These are phyloP conservation scores for Trametes pubescens DNA, from an alignment of 1,284 basidiomycete species.

Conservation along the genomic window DNA sequence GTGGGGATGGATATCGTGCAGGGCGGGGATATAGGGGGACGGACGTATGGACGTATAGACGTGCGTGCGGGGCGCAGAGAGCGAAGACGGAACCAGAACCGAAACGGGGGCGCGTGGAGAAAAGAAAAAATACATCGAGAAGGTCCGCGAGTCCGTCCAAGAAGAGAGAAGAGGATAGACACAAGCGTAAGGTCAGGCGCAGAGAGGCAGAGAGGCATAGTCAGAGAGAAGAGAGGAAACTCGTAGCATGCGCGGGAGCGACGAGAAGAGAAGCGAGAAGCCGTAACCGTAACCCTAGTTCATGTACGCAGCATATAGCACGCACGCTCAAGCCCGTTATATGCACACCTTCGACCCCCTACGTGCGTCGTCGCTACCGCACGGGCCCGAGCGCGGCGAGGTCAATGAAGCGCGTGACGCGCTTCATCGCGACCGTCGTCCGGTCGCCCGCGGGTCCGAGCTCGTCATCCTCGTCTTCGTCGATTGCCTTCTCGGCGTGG, in stretches of 20 bases:
- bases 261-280: background rate
- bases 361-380: constrained; percentile 10
- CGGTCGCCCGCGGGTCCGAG: constrained; percentile 55
- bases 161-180: constrained; percentile 10
- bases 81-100: background rate
- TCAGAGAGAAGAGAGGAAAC: background rate
- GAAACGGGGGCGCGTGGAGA: background rate
- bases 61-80: background rate
- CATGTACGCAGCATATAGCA: background rate
- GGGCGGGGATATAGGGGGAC: constrained; percentile 20
- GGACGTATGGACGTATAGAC: constrained; percentile 5
- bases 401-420: constrained; percentile 69
- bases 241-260: background rate
- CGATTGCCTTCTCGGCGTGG: constrained; percentile 60
- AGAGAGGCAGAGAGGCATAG: background rate
- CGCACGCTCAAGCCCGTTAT: constrained; percentile 3
- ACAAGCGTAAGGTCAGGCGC: constrained; percentile 6
- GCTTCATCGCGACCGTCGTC: constrained; percentile 62
- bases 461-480: constrained; percentile 41
- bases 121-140: constrained; percentile 23
- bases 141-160: constrained; percentile 27
- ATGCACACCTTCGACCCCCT: constrained; percentile 2
- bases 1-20: constrained; percentile 14
- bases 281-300: constrained; percentile 1
- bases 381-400: constrained; percentile 38